Base-by-base conservation (phyloP, 129 eudicot species). In the Arctium lappa region DNA sequence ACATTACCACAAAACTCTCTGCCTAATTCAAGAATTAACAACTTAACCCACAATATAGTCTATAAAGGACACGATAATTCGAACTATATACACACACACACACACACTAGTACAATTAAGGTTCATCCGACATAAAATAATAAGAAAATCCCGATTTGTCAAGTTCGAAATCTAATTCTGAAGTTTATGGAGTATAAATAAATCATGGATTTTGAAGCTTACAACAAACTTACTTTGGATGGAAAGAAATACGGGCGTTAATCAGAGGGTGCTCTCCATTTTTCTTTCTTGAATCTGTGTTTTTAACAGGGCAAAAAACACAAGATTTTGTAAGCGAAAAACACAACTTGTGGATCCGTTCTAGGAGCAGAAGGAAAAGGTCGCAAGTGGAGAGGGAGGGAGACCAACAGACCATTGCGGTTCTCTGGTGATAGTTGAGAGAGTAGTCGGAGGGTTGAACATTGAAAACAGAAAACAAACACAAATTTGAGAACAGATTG, bases 201-300 rank as follows among this genome's bases (percentile, higher is more conserved):
- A 22, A 22, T 22, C 27, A 22, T 22, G 27, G 27, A 22, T 4
- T 69, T 76, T 82, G 78, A 83, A 78, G 77, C 77, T 27, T 15
- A 37, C 4, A 62, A 16, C 13, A 42, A 6, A 75, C 88, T 86
- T 92, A 92, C 97, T 86, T 70, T 75, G 88, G 39, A 72, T 29
- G 79, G 90, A 88, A 68, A 78, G 62, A 79, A 62, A 76, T 74
- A 86, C 80, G 74, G 92, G 78, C 39, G 89, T n/a, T 42, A 88
- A 85, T 78, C 88, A 74, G 53, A 92, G 89, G n/a, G 89, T 76
- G 78, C 86, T 86, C 83, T 87, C 88, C 97, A 92, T 92, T 22
- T 22, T 22, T 22, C 27, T 22, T 22, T 22, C 27, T 22, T 0
- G 27, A 22, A 22, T 22, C 27, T 33, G 69, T 37, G 78, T 71